phyloP scores from a whole-genome alignment of 208 protist species.

The Crithidia thermophila region DNA sequence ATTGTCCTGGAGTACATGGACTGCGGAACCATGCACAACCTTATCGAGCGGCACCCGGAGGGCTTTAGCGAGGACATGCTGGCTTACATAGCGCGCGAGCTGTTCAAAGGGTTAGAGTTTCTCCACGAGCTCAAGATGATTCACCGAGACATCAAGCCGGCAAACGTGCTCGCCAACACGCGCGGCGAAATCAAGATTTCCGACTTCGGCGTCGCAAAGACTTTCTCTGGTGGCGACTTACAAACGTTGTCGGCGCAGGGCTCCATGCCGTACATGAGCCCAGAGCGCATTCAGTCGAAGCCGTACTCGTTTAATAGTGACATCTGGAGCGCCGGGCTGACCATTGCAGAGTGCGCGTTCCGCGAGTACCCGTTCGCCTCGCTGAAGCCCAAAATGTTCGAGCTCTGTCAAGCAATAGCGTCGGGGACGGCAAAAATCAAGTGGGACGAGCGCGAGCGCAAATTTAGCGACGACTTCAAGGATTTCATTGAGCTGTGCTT shows the following conservation, averaged over 20 bases:
- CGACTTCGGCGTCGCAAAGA: constrained; percentile 96
- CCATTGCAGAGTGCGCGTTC: constrained; percentile 86
- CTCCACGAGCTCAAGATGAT: constrained; percentile 90
- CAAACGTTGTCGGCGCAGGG: constrained; percentile 89
- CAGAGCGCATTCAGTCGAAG: constrained; percentile 89
- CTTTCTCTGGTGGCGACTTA: constrained; percentile 71
- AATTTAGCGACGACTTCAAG: constrained; percentile 71
- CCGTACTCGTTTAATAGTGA: constrained; percentile 92
- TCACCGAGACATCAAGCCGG: constrained; percentile 97
- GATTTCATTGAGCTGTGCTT: constrained; percentile 85
- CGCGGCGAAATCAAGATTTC: constrained; percentile 96
- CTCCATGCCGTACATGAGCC: constrained; percentile 95
- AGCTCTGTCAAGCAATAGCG: constrained; percentile 83
- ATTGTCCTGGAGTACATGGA: constrained; percentile 94
- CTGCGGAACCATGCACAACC: constrained; percentile 84
- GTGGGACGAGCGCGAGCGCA: constrained; percentile 47
- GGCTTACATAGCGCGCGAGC: constrained; percentile 82
- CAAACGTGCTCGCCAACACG: constrained; percentile 96
- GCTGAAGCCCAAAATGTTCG: constrained; percentile 78
- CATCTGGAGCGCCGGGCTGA: constrained; percentile 93
- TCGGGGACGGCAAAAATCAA: constrained; percentile 61
- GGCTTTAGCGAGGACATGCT: constrained; percentile 82
- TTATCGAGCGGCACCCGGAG: constrained; percentile 72
- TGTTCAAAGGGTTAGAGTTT: constrained; percentile 84
- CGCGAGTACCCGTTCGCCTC: constrained; percentile 85